Base-by-base conservation (phyloP, 768 basidiomycete species). In the Tylopilus subfusipes region DNA sequence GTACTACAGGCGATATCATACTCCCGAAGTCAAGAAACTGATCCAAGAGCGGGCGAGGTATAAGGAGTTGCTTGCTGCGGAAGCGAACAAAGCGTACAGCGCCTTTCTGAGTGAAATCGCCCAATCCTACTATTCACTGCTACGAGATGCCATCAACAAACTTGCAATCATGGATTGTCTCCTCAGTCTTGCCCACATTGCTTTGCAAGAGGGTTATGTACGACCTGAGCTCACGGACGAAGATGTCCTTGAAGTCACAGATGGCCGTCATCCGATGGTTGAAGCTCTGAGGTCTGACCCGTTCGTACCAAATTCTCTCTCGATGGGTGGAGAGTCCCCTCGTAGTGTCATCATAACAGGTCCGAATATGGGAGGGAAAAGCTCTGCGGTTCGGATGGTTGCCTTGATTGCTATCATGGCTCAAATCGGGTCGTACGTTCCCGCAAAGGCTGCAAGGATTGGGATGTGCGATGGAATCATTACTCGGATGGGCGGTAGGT, bases 181-280 rank as follows among this genome's bases (percentile, higher is more conserved):
- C 56, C 74, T 88, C 53, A 92, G 91, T 63, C 77, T 98, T 14
- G 89, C 94, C 0, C 81, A 81, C 42, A 85, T 94, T 5, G 90
- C 92, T 1, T 74, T 88, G 34, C 82, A 83, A 54, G 78, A 81
- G 13, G 85, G 85, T 44, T 98, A 93, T 60, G 82, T 84, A 31
- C 84, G 86, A 43, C 95, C 96, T 1, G 72, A 77, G 56, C 89
- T 97, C 63, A 81, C 81, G 0, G 79, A 85, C 8, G 82, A 84
- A 27, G 80, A 85, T 45, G 68, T 68, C 24, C 74, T 98, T 13
- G 85, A 90, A 55, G 88, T 98, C 29, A 71, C 78, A 12, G 82
- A 86, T n/a, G 95, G 92, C 0, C 80, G 93, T 12, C 96, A 99
- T 74, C 96, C 96, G 0, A 93, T 98, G 83, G 83, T 95, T 16